These are phyloP conservation scores for Exserohilum rostratum DNA, from an alignment of 2,329 filamentous ascomycete genomes.

Conservation along the genomic window DNA sequence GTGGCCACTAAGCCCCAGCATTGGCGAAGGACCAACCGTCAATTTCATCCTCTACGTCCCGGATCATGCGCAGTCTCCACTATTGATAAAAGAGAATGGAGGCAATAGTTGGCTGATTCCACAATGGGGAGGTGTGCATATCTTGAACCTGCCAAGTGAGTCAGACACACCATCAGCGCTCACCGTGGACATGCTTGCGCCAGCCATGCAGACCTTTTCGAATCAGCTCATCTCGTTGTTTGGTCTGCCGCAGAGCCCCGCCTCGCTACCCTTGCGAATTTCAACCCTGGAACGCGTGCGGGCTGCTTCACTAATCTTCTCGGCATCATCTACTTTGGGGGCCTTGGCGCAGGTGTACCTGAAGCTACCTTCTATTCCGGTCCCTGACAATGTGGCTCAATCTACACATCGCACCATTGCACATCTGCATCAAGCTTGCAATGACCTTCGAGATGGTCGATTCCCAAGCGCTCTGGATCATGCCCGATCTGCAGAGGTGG, in stretches of 20 bases:
- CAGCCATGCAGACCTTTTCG: conserved; percentile 87
- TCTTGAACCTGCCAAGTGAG: conserved; percentile 63
- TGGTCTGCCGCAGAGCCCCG: conserved; percentile 78
- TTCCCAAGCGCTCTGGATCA: conserved; percentile 74
- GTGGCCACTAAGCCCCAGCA: conserved; percentile 94
- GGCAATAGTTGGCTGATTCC: conserved; percentile 89
- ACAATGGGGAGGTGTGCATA: conserved; percentile 85
- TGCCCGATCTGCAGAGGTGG: conserved; percentile 82
- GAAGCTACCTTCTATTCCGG: conserved; percentile 86
- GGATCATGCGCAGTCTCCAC: conserved; percentile 66
- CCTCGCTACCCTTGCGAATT: conserved; percentile 81
- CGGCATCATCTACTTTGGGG: conserved; percentile 91
- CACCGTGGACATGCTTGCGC: conserved; percentile 69
- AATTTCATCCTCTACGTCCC: conserved; percentile 95
- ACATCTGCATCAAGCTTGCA: conserved; percentile 79
- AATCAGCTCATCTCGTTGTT: conserved; percentile 87
- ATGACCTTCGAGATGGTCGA: conserved; percentile 66
- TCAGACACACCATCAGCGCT: conserved; percentile 58
- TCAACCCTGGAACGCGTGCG: conserved; percentile 85
- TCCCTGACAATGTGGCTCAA: conserved; percentile 83
- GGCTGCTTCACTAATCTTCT: conserved; percentile 82
- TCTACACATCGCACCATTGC: conserved; percentile 80
- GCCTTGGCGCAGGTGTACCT: conserved; percentile 82
- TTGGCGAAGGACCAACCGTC: conserved; percentile 89
- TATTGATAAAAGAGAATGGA: conserved; percentile 64